These are phyloP conservation scores for Chlorella sorokiniana DNA, from an alignment of 139 green algal genomes.

Conservation along the genomic window DNA sequence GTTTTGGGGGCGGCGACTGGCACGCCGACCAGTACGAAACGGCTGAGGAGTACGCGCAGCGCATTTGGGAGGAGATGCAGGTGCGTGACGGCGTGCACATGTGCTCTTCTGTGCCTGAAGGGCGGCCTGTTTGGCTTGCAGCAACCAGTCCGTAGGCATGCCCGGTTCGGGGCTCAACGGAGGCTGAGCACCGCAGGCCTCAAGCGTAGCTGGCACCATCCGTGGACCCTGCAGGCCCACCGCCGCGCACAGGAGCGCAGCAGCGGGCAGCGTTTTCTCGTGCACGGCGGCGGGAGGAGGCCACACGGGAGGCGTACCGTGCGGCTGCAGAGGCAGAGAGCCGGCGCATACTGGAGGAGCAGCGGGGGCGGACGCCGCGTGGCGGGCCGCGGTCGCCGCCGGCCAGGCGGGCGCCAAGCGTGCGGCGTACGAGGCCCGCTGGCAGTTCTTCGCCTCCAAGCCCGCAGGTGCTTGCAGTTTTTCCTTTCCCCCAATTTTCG, in stretches of 20 bases:
- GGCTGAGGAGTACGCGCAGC: constrained; percentile 51
- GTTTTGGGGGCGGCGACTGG: constrained; percentile 13
- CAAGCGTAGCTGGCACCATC: no score
- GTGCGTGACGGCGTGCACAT: no score
- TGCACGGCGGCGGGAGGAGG: constrained; percentile 9
- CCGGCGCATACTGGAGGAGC: constrained; percentile 52
- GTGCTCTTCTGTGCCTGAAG: no score
- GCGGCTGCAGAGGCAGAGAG: constrained; percentile 34
- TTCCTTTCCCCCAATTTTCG: no score
- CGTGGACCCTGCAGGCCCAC: not conserved
- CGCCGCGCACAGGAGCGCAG: not conserved
- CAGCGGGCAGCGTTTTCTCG: not conserved
- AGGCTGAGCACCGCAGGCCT: not conserved
- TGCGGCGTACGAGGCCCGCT: constrained; percentile 53
- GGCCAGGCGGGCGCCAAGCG: constrained; percentile 46
- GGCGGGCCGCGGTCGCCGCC: constrained; percentile 58
- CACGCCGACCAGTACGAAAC: constrained; percentile 46
- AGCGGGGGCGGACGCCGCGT: constrained; percentile 49
- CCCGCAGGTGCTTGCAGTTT: not conserved
- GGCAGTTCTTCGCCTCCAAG: constrained; percentile 43
- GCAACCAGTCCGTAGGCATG: not conserved
- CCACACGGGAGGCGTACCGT: not conserved
- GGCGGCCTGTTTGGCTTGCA: not conserved
- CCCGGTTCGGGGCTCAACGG: no score
- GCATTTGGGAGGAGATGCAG: constrained; percentile 64